phyloP scores from a whole-genome alignment of 2,329 filamentous ascomycete genomes.

The Alternaria panax region DNA sequence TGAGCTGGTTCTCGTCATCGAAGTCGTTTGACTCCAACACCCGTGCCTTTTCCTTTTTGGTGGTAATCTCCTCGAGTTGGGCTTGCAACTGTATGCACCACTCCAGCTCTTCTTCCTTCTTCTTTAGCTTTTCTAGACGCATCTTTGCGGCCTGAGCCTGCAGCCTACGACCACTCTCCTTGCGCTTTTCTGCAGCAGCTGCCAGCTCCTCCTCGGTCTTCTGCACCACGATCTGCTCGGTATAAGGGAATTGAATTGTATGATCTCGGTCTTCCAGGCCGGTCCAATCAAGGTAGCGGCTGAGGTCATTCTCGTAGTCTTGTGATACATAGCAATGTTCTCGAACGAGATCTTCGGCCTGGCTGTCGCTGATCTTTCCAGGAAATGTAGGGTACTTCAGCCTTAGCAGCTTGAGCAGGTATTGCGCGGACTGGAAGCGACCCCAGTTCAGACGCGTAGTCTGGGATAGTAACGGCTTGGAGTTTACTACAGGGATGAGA shows the following conservation, averaged over 20 bases:
- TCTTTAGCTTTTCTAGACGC: constrained; percentile 91
- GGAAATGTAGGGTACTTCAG: constrained; percentile 92
- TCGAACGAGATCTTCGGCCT: constrained; percentile 85
- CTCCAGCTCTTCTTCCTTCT: constrained; percentile 93
- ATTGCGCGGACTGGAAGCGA: constrained; percentile 87
- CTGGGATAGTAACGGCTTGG: constrained; percentile 82
- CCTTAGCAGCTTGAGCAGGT: constrained; percentile 84
- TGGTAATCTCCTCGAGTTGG: constrained; percentile 73
- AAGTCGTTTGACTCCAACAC: constrained; percentile 90
- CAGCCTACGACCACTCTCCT: constrained; percentile 87
- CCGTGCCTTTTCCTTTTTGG: constrained; percentile 82
- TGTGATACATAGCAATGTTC: constrained; percentile 90
- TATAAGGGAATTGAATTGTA: constrained; percentile 91
- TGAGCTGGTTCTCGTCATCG: constrained; percentile 86
- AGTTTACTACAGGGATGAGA: constrained; percentile 89
- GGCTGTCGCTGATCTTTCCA: constrained; percentile 82
- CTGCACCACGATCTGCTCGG: constrained; percentile 86
- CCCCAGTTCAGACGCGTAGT: constrained; percentile 95
- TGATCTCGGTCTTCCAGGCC: constrained; percentile 88
- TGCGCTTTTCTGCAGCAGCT: constrained; percentile 88
- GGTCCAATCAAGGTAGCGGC: constrained; percentile 84
- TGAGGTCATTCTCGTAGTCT: constrained; percentile 81
- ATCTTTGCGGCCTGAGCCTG: constrained; percentile 98
- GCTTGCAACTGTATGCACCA: constrained; percentile 87
- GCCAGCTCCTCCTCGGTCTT: constrained; percentile 96